A percentile compares a stretch with the other conserved stretches of the same genome.
Evolutionary conservation across 768 basidiomycete genomes (phyloP).

Genomic region (Pulveroboletus sp.): DNA sequence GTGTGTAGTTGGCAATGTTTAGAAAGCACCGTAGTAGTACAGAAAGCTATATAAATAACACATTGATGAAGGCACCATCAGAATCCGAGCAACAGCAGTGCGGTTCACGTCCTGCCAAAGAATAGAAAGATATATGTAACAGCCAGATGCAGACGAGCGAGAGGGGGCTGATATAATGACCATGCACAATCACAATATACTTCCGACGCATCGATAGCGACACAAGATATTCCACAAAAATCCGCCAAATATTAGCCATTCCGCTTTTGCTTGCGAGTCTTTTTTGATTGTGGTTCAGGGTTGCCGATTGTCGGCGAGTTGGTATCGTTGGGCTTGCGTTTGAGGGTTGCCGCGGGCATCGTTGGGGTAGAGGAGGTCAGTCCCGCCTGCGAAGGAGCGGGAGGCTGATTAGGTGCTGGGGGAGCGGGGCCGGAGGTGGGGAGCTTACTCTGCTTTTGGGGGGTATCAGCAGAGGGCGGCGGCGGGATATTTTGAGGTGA

Average conservation of each 20-base stretch:
- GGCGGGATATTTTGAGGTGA: conserved; percentile 50
- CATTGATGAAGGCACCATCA: conserved; percentile 21
- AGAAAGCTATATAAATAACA: conserved; percentile 38
- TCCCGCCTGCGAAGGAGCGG: conserved; percentile 39
- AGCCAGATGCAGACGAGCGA: conserved; percentile 16
- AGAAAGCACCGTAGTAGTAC: conserved; percentile 30
- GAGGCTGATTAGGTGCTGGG: conserved; percentile 38
- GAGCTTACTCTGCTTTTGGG: conserved; percentile 63
- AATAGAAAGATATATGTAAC: conserved; percentile 31
- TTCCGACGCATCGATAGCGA: conserved; percentile 29
- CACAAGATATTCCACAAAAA: conserved; percentile 34
- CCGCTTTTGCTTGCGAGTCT: conserved; percentile 57
- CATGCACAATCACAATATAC: conserved; percentile 28
- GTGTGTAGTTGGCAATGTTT: conserved; percentile 17
- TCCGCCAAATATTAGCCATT: conserved; percentile 38
- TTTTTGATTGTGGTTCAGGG: conserved; percentile 47
- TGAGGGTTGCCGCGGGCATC: conserved; percentile 47
- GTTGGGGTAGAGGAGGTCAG: conserved; percentile 48
- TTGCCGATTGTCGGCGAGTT: conserved; percentile 52
- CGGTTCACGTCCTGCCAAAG: conserved; percentile 23
- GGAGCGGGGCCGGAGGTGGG: conserved; percentile 44
- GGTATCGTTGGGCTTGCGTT: conserved; percentile 49
- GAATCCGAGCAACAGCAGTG: conserved; percentile 27
- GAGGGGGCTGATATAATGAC: conserved; percentile 13
- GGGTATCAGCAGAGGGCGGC: conserved; percentile 49